Base-by-base conservation (phyloP, 2,329 filamentous ascomycete genomes). In the Exophiala viscosa region DNA sequence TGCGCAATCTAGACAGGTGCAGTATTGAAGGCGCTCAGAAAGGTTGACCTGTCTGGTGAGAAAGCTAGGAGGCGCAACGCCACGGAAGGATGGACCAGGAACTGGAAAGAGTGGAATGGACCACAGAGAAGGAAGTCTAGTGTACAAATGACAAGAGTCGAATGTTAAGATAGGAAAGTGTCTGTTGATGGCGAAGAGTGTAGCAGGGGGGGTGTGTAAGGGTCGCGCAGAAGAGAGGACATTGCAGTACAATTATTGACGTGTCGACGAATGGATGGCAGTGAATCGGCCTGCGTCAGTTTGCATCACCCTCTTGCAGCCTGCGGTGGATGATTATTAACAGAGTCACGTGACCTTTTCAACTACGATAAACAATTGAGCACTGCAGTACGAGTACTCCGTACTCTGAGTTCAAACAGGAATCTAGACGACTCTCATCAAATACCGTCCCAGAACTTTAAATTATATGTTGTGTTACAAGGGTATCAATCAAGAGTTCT, bases 81-180 rank as follows among this genome's bases (percentile, higher is more conserved):
- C 35, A 45, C 23, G 40, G 35, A 44, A 40, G 15, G 50, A 33
- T 20, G 47, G 35, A 17, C 36, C n/a, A 14, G 32, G 35, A 8
- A 34, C 33, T 28, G 14, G 40, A 32, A 47, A 46, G 51, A 48
- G 33, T 34, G 44, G 42, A 48, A 50, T 46, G 11, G 48, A 38
- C 38, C 31, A 31, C 41, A 38, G 34, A 50, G 53, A 59, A 56
- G 38, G 54, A 56, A 54, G 50, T 50, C 53, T 59, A 56, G 50
- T 59, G 50, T 59, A 59, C 56, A 59, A 50, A 41, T 28, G 48
- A 50, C 32, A 50, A 52, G 40, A 48, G 43, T 31, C 44, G 42
- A 46, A 28, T 28, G 23, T 32, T 42, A 50, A 17, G 38, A 18
- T 18, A 35, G 20, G 11, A 47, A 35, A 45, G 40, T 41, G 46